Evolutionary conservation across 2,329 filamentous ascomycete species (phyloP), one percentile per base, ranked within the genome.

Genomic region (Ophiostoma triangulosporum): DNA sequence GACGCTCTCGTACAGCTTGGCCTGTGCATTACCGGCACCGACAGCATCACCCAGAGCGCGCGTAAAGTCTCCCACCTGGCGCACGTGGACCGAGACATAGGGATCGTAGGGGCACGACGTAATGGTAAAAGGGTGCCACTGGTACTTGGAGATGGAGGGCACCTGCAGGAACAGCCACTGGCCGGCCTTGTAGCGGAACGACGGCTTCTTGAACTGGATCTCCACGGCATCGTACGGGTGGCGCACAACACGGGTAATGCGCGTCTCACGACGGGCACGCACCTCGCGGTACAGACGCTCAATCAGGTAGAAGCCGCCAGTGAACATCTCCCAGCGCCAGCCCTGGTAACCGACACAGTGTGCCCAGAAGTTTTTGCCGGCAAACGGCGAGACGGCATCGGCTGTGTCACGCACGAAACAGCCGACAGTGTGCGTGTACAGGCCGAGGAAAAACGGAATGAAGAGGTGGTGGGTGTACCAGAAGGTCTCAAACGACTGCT

Each of bases 381-480:
- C 90, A 60, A 98, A 93, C 2, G 93, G 93, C 7, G 90, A 96
- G 61, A 83, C 76, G 2, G 82, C 78, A 0, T 79, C 64, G 6
- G 74, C 67, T 1, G 82, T 84, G 65, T 96, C 90, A 60, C 93
- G 86, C 36, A 98, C 93, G 71, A 98, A 98, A 70, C 93, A 98
- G 56, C 89, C 90, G 7, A 87, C 88, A 1, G 93, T 91, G 68
- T 98, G 93, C 12, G 91, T 97, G 69, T 97, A 98, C 61, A 98
- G 81, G 46, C 80, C 91, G 45, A 98, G 76, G 64, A 97, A 71
- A 69, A 98, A 98, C 1, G 93, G 91, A 57, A 98, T 86, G 64
- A 97, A 97, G n/a, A 98, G 78, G 64, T 98, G 93, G 69, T 98
- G 93, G 0, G 89, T 95, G 70, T 98, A 98, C 93, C 93, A 98